These are phyloP conservation scores for Trichoderma gamsii DNA, from an alignment of 495 filamentous ascomycete genomes.

Conservation along the genomic window DNA sequence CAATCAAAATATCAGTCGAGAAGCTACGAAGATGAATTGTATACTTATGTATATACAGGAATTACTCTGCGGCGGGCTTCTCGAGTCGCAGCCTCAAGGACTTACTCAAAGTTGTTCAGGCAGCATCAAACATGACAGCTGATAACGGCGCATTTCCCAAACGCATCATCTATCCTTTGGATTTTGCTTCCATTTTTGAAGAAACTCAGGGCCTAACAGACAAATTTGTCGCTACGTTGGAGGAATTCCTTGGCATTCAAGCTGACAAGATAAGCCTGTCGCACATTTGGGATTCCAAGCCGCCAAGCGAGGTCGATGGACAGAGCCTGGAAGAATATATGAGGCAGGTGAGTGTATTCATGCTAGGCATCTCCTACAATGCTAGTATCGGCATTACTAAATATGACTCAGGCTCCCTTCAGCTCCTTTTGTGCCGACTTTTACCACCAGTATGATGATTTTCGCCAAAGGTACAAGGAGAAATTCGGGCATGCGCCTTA, in stretches of 20 bases:
- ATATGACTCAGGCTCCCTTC: constrained; percentile 17
- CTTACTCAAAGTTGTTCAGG: constrained; percentile 14
- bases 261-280: not conserved
- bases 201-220: constrained; percentile 9
- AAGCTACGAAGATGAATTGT: not conserved
- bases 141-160: constrained; percentile 7
- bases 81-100: constrained; percentile 18
- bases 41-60: constrained; percentile 16
- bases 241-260: not conserved
- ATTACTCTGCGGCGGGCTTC: constrained; percentile 17
- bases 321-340: constrained; percentile 19
- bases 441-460: constrained; percentile 18
- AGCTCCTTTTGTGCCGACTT: constrained; percentile 21
- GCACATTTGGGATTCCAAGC: not conserved
- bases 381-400: not conserved
- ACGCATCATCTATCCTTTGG: constrained; percentile 17
- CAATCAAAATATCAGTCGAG: not conserved
- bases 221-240: constrained; percentile 8
- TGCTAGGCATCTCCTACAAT: not conserved
- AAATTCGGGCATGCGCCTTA: constrained; percentile 17
- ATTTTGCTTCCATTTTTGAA: constrained; percentile 15
- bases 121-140: not conserved
- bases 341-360: constrained; percentile 14
- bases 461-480: constrained; percentile 16
- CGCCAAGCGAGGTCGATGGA: constrained; percentile 5